Evolutionary conservation across 352 stramenopile species (phyloP), one percentile per base, ranked within the genome.

Genomic region (Phytophthora rubi): DNA sequence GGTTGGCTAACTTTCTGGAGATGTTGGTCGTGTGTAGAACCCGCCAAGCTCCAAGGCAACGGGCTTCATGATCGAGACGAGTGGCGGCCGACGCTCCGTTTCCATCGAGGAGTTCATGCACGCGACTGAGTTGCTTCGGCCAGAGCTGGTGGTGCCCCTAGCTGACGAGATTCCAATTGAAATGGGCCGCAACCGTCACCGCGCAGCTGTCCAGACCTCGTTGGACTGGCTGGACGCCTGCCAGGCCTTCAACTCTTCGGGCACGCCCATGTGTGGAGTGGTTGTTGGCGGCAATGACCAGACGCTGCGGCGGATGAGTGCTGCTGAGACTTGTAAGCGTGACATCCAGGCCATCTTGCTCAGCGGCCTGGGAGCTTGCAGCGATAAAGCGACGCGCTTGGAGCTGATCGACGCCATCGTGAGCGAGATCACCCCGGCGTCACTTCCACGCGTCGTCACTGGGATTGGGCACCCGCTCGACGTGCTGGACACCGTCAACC

Each of bases 161-260:
- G 86, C 86, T 0, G 86, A 94, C 62, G 86, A 94, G 53, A 79
- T 91, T 51, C 73, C 72, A 4, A 54, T 66, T 18, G 82, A 82
- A 23, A 88, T 86, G 35, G 79, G 85, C 16, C 65, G 76, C 33
- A 94, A 94, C 65, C 83, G 86, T 8, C 86, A 93, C 68, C 85
- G 85, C 42, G 66, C 75, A 2, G 83, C 86, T 16, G 78, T 94
- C 28, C 76, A 91, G 59, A 81, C 70, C 28, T 86, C 86, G 47
- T 72, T 94, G 35, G 71, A 89, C 33, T 94, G 86, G 86, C 70
- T 94, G 26, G 86, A 94, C 62, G 79, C 71, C 18, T 94, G 85
- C 55, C 63, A 92, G 39, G 59, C 42, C 1, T 39, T 63, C 39
- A 68, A 75, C 4, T 33, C 55, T 8, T 62, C 77, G 18, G 32